Evolutionary conservation across 768 basidiomycete genomes (phyloP).

Genomic region (Termitomyces heimii): DNA sequence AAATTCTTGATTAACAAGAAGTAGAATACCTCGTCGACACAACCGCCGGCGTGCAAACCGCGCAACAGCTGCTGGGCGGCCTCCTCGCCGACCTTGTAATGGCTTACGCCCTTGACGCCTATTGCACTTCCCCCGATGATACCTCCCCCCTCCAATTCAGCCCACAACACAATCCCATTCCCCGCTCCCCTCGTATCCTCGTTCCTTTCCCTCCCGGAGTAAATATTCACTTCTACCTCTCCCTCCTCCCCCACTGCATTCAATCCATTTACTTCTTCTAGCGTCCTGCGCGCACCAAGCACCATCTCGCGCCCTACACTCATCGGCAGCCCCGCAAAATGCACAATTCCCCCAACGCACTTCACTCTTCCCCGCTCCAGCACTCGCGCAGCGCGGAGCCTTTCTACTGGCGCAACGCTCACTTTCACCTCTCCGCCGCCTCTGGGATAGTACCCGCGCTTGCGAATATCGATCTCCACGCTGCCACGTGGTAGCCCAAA

Average conservation of each 20-base stretch:
- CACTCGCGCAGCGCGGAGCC: slow-evolving; percentile 37
- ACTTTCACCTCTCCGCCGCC: slow-evolving; percentile 63
- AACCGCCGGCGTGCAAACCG: slow-evolving; percentile 59
- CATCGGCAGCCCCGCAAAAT: slow-evolving; percentile 60
- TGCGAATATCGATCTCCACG: slow-evolving; percentile 39
- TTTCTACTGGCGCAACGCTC: slow-evolving; percentile 27
- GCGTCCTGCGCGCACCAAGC: slow-evolving; percentile 39
- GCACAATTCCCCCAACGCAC: slow-evolving; percentile 51
- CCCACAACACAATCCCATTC: slow-evolving; percentile 71
- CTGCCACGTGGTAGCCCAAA: slow-evolving; percentile 35
- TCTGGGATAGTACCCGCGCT: slow-evolving; percentile 67
- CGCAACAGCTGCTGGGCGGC: slow-evolving; percentile 55
- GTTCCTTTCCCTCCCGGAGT: slow-evolving; percentile 34
- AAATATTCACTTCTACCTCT: slow-evolving; percentile 32
- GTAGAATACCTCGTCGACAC: slow-evolving; percentile 60
- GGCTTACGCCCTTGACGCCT: slow-evolving; percentile 45
- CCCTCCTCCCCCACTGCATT: slow-evolving; percentile 9
- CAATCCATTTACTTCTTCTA: slow-evolving; percentile 25
- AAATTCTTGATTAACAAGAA: neutral
- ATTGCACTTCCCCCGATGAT: slow-evolving; percentile 65
- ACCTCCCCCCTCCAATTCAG: slow-evolving; percentile 63
- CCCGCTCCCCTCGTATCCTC: slow-evolving; percentile 51
- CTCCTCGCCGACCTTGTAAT: slow-evolving; percentile 43
- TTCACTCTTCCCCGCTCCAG: slow-evolving; percentile 51
- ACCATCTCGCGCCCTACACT: slow-evolving; percentile 52